These are phyloP conservation scores for Curvularia sp. DNA, from an alignment of 2,329 filamentous ascomycete genomes.

Conservation along the genomic window DNA sequence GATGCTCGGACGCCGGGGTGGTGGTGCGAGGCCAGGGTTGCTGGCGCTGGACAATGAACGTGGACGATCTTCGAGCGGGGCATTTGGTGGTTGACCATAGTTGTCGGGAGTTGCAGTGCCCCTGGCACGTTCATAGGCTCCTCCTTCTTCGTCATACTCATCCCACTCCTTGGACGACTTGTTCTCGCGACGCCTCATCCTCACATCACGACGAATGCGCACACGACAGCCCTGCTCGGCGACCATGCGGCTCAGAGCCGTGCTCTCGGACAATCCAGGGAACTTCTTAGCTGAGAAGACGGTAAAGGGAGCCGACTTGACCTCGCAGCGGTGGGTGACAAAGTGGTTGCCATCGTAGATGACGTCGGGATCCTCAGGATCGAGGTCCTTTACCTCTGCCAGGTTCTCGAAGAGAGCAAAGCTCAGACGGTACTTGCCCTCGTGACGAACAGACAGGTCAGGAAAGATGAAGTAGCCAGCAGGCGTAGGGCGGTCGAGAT, in stretches of 20 bases:
- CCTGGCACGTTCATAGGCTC: constrained; percentile 55
- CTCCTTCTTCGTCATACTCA: constrained; percentile 64
- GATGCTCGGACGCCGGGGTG: constrained; percentile 52
- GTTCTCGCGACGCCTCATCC: constrained; percentile 83
- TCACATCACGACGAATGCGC: constrained; percentile 89
- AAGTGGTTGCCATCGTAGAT: constrained; percentile 57
- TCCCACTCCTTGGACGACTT: constrained; percentile 73
- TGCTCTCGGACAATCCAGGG: constrained; percentile 90
- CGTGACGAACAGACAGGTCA: constrained; percentile 92
- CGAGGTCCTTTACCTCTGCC: constrained; percentile 82
- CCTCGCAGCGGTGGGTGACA: constrained; percentile 86
- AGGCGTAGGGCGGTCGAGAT: constrained; percentile 81
- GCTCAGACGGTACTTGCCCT: constrained; percentile 87
- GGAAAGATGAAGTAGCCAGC: constrained; percentile 97
- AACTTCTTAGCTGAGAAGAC: constrained; percentile 99
- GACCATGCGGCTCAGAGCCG: constrained; percentile 83
- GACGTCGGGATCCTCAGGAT: constrained; percentile 59
- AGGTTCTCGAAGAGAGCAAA: constrained; percentile 95
- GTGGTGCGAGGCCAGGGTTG: constrained; percentile 45
- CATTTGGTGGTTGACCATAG: constrained; percentile 53
- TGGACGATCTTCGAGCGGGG: constrained; percentile 57
- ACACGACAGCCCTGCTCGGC: constrained; percentile 97
- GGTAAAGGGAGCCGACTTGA: constrained; percentile 84
- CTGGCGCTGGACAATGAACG: constrained; percentile 68
- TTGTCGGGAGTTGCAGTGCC: constrained; percentile 60